phyloP scores from a whole-genome alignment of 768 basidiomycete genomes.

The Cystobasidium onofrii region DNA sequence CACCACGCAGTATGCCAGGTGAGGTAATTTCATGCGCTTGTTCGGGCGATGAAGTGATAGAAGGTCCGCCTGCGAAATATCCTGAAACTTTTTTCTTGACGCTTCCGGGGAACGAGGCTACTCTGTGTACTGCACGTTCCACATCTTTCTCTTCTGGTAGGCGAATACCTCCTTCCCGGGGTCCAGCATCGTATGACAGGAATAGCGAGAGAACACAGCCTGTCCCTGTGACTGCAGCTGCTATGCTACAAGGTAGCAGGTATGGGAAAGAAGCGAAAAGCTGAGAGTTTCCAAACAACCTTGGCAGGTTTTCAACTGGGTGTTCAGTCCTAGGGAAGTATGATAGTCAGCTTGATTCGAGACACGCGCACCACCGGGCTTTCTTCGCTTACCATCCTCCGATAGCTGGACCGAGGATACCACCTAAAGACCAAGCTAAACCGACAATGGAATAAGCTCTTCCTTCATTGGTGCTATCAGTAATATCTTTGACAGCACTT shows the following conservation, averaged over 20 bases:
- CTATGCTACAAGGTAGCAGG: constrained; percentile 73
- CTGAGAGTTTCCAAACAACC: constrained; percentile 53
- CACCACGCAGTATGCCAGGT: constrained; percentile 6
- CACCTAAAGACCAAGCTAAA: constrained; percentile 68
- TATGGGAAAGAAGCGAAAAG: constrained; percentile 79
- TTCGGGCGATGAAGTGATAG: constrained; percentile 17
- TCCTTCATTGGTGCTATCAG: constrained; percentile 85
- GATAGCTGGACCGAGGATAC: constrained; percentile 78
- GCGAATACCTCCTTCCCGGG: constrained; percentile 72
- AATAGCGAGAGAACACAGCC: constrained; percentile 83
- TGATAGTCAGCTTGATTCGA: too few relatives aligned
- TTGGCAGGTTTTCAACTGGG: constrained; percentile 79
- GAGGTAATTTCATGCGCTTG: constrained; percentile 18
- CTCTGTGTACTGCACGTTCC: constrained; percentile 39
- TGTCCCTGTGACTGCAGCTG: constrained; percentile 63
- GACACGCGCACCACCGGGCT: too few relatives aligned
- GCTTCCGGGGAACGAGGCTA: constrained; percentile 37
- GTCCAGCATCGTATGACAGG: constrained; percentile 82
- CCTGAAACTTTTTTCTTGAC: constrained; percentile 19
- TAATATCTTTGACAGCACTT: constrained; percentile 74
- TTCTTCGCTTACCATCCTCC: constrained; percentile 42
- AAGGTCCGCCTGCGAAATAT: constrained; percentile 12
- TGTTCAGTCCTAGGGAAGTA: constrained; percentile 37
- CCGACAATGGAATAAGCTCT: constrained; percentile 90
- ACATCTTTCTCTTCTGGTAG: constrained; percentile 66